Conservation (phyloP, 768 basidiomycete genomes). For the Cystofilobasidium capitatum region DNA sequence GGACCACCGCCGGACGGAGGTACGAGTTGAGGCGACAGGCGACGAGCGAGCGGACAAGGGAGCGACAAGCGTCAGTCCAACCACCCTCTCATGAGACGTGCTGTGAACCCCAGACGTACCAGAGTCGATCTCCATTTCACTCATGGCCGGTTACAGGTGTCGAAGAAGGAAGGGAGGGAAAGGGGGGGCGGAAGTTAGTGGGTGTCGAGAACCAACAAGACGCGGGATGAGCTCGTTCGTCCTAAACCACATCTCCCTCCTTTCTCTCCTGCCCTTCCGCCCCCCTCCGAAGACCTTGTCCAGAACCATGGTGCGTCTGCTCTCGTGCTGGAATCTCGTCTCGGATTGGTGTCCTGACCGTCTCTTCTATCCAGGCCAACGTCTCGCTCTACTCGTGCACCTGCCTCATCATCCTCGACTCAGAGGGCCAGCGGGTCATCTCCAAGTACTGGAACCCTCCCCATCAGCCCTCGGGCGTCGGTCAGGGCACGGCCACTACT, state of each 20-base stretch:
- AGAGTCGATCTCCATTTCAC: neutral
- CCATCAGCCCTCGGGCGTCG: conserved; percentile 41
- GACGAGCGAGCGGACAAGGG: neutral
- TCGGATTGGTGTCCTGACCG: neutral
- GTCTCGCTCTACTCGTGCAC: conserved; percentile 78
- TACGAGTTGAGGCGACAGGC: no score
- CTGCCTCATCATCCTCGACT: conserved; percentile 82
- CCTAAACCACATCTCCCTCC: conserved; percentile 5
- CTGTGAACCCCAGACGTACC: neutral
- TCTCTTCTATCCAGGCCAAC: conserved; percentile 45
- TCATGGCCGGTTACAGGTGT: neutral
- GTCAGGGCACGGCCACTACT: conserved; percentile 32
- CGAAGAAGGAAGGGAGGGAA: neutral
- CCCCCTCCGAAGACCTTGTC: neutral
- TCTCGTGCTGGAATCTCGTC: neutral
- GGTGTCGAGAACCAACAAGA: neutral
- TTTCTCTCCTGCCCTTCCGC: neutral
- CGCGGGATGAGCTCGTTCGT: no score
- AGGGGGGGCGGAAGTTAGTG: neutral
- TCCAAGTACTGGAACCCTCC: conserved; percentile 88
- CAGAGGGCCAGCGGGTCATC: conserved; percentile 87
- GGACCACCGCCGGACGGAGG: no score
- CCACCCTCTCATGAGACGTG: neutral
- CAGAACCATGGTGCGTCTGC: neutral
- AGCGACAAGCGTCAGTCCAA: neutral